Percentiles rank a stretch among this genome's conserved stretches.
These are phyloP conservation scores for Penicillium concentricum DNA, from an alignment of 2,329 filamentous ascomycete species.

Conservation along the genomic window DNA sequence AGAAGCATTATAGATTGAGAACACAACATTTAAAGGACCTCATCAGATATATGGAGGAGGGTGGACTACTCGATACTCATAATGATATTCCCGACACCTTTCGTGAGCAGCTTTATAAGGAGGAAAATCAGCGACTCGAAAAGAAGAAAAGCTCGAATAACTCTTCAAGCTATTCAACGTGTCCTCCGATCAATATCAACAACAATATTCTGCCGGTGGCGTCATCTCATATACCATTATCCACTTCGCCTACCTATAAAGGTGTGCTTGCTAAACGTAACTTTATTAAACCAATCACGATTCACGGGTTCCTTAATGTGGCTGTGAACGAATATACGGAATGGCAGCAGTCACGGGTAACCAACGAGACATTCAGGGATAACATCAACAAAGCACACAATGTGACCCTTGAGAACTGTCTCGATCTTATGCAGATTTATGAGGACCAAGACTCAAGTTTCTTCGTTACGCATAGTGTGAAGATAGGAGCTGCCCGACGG, in stretches of 20 bases:
- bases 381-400: constrained; percentile 26
- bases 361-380: constrained; percentile 18
- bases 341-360: constrained; percentile 28
- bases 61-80: no score
- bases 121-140: no score
- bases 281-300: not conserved
- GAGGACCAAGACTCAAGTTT: no score
- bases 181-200: constrained; percentile 21
- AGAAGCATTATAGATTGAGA: constrained; percentile 36
- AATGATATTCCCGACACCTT: no score
- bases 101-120: no score
- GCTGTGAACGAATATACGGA: constrained; percentile 25
- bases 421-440: no score
- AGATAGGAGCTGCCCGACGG: no score
- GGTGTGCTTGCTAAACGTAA: not conserved
- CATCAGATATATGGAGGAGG: constrained; percentile 25
- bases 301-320: constrained; percentile 19
- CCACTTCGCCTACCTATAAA: not conserved
- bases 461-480: no score
- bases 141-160: no score
- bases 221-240: constrained; percentile 10
- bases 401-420: no score
- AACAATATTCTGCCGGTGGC: constrained; percentile 32
- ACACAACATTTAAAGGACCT: constrained; percentile 28
- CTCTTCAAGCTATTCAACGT: constrained; percentile 12